Conservation (phyloP, 139 green algal species). For the Chlorella sorokiniana region DNA sequence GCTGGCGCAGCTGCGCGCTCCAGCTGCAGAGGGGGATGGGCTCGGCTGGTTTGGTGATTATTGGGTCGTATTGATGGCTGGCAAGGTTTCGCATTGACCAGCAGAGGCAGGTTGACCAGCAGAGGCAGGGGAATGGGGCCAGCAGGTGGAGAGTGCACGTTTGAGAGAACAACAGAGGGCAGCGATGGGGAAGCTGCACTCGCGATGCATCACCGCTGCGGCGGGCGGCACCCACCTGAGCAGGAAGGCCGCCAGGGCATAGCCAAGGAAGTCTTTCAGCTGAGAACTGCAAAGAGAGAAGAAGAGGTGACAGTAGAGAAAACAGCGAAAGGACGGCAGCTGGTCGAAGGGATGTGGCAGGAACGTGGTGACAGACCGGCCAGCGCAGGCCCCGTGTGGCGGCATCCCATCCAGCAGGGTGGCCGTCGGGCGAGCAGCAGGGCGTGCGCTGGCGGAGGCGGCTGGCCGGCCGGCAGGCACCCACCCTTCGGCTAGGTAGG, state of each 20-base stretch:
- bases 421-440: too few species aligned
- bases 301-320: neutral
- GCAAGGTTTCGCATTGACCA: too few species aligned
- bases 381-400: too few species aligned
- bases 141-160: neutral
- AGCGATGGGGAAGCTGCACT: too few species aligned
- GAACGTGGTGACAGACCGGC: too few species aligned
- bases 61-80: too few species aligned
- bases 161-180: neutral
- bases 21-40: conserved; percentile 45
- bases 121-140: too few species aligned
- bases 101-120: too few species aligned
- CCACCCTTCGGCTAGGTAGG: conserved; percentile 46
- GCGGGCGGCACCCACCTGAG: conserved; percentile 19
- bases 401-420: too few species aligned
- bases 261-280: conserved; percentile 86
- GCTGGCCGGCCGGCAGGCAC: neutral
- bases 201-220: neutral
- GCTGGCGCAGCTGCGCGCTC: conserved; percentile 56
- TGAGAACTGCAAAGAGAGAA: conserved; percentile 18
- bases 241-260: conserved; percentile 79
- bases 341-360: neutral
- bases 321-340: neutral
- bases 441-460: too few species aligned
- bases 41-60: too few species aligned